Base-by-base conservation (phyloP, 805 yeast species). In the Yarrowia keelungensis region DNA sequence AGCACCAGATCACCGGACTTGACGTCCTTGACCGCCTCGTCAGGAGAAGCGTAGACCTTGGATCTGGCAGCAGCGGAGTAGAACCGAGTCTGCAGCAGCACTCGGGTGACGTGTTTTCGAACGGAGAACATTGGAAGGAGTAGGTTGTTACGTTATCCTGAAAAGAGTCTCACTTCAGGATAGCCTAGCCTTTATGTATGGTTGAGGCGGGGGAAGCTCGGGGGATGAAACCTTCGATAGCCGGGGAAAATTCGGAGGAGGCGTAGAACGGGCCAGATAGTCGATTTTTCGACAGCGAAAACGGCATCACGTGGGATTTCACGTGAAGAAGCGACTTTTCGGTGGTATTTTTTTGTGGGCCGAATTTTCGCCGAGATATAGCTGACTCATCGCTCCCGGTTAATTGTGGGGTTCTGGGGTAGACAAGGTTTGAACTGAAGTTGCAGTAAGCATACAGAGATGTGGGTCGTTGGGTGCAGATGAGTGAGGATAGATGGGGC, bases 1-100 rank as follows among this genome's bases (percentile, higher is more conserved):
- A 83, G 73, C 8, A 83, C 71, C 3, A 81, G 77, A 32, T 76
- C 75, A 9, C 74, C 76, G 12, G 77, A 47, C 68, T 72, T 71
- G 46, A 62, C 47, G 36, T 49, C 67, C 54, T 62, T n/a, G 74
- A 62, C 68, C 19, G 67, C 67, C 56, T 62, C 56, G 5, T 62
- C 67, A 11, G 67, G 67, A 19, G 56, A 62, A 8, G 54, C 35
- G 56, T 47, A 62, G 46, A 62, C 56, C 67, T 62, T 62, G 47
- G 67, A 47, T 45, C 65, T n/a, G 56, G 45, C 39, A 10, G 67
- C 45, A 15, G 67, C 11, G 5, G 67, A 62, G 67, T 62, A 62
- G 56, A 47, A 49, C 1, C 65, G 65, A n/a, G 65, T 32, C 12
- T 35, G 50, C 65, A 43, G 16, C 15, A 59, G 51, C 36, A 43